phyloP scores from a whole-genome alignment of 208 protist genomes.

The Crithidia thermophila region DNA sequence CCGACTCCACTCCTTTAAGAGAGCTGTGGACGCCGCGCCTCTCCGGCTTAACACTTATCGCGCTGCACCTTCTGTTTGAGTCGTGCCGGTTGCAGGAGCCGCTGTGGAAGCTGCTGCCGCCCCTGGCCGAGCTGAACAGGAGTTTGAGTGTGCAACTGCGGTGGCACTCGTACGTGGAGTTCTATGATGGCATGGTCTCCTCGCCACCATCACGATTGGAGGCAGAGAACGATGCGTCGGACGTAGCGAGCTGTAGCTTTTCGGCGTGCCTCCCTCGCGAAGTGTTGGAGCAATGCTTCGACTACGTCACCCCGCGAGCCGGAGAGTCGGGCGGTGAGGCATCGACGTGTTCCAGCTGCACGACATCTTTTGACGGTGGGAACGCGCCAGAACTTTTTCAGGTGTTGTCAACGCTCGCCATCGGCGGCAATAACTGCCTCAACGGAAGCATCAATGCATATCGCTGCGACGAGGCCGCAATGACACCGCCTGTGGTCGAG shows the following conservation, averaged over 20 bases:
- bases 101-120: conserved; percentile 55
- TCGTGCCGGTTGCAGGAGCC: conserved; percentile 63
- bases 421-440: neutral
- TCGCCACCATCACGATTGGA: neutral
- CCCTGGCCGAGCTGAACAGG: conserved; percentile 45
- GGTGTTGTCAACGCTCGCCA: conserved; percentile 6
- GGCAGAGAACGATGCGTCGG: too few species aligned
- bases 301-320: neutral
- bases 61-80: conserved; percentile 73
- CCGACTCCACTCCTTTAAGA: too few species aligned
- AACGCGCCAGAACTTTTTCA: conserved; percentile 14
- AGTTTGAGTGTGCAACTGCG: conserved; percentile 39
- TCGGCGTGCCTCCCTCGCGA: neutral
- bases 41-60: conserved; percentile 45
- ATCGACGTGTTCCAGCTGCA: neutral
- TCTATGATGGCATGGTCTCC: conserved; percentile 39
- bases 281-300: neutral
- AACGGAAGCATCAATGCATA: too few species aligned
- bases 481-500: neutral
- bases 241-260: too few species aligned
- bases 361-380: conserved; percentile 1
- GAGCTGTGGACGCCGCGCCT: conserved; percentile 41
- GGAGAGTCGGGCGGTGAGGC: neutral
- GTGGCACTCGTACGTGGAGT: conserved; percentile 55
- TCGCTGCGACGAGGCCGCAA: neutral